Conservation (phyloP, 345 rosid species). For the Boechera retrofracta region DNA sequence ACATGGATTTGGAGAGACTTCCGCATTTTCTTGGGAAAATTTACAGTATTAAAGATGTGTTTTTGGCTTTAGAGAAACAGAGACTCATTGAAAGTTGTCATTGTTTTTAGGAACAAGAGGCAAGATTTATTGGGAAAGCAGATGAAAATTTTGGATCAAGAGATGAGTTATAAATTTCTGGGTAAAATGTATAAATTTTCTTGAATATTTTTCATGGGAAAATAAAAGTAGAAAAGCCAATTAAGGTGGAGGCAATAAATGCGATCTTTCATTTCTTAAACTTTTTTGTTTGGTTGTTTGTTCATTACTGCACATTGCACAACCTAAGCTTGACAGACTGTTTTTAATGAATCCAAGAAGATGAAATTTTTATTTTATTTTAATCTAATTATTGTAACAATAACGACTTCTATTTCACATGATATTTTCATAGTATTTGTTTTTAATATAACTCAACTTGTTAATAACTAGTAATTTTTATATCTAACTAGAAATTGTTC, state of each 20-base stretch:
- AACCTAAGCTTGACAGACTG: constrained; percentile 43
- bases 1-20: constrained; percentile 12
- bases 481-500: not conserved
- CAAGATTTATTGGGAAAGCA: constrained; percentile 30
- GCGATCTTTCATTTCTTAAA: not conserved
- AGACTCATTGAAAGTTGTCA: constrained; percentile 18
- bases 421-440: constrained; percentile 9
- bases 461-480: not conserved
- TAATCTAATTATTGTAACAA: not conserved
- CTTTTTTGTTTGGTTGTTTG: constrained; percentile 37
- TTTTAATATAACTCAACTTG: constrained; percentile 30
- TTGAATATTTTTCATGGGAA: constrained; percentile 30
- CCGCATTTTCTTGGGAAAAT: constrained; percentile 35
- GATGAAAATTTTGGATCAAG: constrained; percentile 19
- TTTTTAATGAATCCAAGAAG: constrained; percentile 27
- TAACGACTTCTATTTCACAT: constrained; percentile 5
- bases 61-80: constrained; percentile 27
- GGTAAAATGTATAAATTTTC: not conserved
- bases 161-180: not conserved
- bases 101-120: constrained; percentile 22
- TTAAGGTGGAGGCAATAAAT: constrained; percentile 39
- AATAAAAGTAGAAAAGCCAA: constrained; percentile 13
- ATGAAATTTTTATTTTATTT: not conserved
- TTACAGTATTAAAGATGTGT: constrained; percentile 23
- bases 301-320: constrained; percentile 45